A percentile compares a stretch with the other conserved stretches of the same genome.
Conservation (phyloP, 2,329 filamentous ascomycete genomes). For the Penicillium rolfsii region DNA sequence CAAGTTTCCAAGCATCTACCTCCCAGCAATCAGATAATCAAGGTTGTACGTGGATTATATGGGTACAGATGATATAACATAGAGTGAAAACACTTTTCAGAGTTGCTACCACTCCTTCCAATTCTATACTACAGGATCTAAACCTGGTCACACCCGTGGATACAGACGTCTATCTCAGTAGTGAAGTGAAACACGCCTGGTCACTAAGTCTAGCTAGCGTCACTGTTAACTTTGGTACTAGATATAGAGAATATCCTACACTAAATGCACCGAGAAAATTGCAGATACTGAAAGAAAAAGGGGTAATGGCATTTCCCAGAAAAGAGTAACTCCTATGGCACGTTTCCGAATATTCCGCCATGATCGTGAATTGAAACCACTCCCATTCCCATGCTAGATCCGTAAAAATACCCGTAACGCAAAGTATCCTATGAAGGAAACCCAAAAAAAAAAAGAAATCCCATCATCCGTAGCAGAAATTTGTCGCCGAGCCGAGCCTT, state of each 20-base stretch:
- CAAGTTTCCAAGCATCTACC: no score
- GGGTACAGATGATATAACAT: not conserved
- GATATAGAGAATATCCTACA: not conserved
- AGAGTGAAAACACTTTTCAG: no score
- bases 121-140: not conserved
- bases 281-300: not conserved
- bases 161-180: no score
- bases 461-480: not conserved
- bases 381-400: slow-evolving; percentile 8
- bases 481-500: not conserved
- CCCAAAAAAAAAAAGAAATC: not conserved
- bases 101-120: not conserved
- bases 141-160: not conserved
- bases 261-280: not conserved
- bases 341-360: slow-evolving; percentile 6
- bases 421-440: not conserved
- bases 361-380: slow-evolving; percentile 1
- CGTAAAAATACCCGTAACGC: not conserved
- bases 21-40: not conserved
- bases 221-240: no score
- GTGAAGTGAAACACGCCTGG: no score
- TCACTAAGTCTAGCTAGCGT: not conserved
- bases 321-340: slow-evolving; percentile 16
- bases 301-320: not conserved
- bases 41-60: not conserved